phyloP scores from a whole-genome alignment of 768 basidiomycete genomes.

The Amanita rubescens region DNA sequence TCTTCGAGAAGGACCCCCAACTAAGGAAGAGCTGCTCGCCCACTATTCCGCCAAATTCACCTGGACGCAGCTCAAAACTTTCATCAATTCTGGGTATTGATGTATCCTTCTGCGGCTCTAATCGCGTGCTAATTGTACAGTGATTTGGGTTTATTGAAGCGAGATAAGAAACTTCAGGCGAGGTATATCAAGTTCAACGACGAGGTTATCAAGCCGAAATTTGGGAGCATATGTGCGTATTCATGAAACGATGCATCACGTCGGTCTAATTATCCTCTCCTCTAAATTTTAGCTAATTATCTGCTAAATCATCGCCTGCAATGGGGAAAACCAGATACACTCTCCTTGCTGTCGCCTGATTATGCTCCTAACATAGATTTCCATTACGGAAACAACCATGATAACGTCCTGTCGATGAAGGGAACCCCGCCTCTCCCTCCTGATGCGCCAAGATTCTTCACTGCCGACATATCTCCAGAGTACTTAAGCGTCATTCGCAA shows the following conservation, averaged over 20 bases:
- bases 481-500: slow-evolving; percentile 69
- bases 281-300: slow-evolving; percentile 52
- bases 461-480: slow-evolving; percentile 47
- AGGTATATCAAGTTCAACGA: slow-evolving; percentile 55
- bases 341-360: slow-evolving; percentile 51
- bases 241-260: background rate
- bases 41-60: slow-evolving; percentile 74
- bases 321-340: slow-evolving; percentile 66
- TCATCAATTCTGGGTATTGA: slow-evolving; percentile 71
- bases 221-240: slow-evolving; percentile 60
- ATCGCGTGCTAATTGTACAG: slow-evolving; percentile 26
- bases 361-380: slow-evolving; percentile 26
- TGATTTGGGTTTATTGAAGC: slow-evolving; percentile 74
- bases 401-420: slow-evolving; percentile 5
- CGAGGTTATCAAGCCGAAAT: slow-evolving; percentile 41
- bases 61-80: slow-evolving; percentile 67
- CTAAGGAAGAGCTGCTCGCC: slow-evolving; percentile 52
- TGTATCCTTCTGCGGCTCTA: background rate
- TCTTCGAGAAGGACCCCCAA: slow-evolving; percentile 56
- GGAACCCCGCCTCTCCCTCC: slow-evolving; percentile 23
- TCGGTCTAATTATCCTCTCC: background rate
- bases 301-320: slow-evolving; percentile 60
- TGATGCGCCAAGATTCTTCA: slow-evolving; percentile 54
- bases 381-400: background rate
- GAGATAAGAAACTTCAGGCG: slow-evolving; percentile 60